phyloP scores from a whole-genome alignment of 192 early-diverging fungal genomes.

The Coemansia nantahalensis region DNA sequence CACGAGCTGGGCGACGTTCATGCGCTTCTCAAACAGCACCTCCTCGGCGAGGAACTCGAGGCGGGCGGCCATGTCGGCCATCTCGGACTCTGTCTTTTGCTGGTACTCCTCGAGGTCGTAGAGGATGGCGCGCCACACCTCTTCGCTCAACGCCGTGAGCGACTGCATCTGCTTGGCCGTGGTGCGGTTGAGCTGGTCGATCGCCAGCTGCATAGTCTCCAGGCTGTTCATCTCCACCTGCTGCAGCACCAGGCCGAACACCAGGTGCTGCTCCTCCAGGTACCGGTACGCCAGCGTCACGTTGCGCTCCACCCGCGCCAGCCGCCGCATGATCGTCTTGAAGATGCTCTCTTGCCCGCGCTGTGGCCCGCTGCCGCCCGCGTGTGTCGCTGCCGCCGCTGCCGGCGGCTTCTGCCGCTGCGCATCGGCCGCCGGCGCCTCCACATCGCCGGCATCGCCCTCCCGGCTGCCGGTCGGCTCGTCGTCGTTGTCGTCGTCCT shows the following conservation, averaged over 20 bases:
- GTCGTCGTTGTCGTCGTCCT: constrained; percentile 13
- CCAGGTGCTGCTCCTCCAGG: constrained; percentile 72
- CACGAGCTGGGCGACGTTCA: constrained; percentile 54
- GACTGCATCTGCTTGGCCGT: constrained; percentile 62
- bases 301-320: constrained; percentile 76
- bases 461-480: constrained; percentile 1
- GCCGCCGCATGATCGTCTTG: constrained; percentile 87
- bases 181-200: constrained; percentile 66
- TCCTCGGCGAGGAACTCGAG: constrained; percentile 52
- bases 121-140: constrained; percentile 54
- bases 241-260: constrained; percentile 63
- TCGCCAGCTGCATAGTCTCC: constrained; percentile 62
- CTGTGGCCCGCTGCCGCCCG: constrained; percentile 8
- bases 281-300: constrained; percentile 71
- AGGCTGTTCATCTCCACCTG: constrained; percentile 60
- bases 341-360: constrained; percentile 79
- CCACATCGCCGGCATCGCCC: neutral
- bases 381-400: no score
- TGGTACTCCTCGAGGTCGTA: constrained; percentile 54
- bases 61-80: constrained; percentile 26
- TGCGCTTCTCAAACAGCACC: constrained; percentile 56
- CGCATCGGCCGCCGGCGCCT: no score
- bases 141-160: constrained; percentile 56
- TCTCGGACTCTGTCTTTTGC: constrained; percentile 40
- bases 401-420: neutral